These are phyloP conservation scores for Aspergillus glaucus DNA, from an alignment of 2,329 filamentous ascomycete species.

Conservation along the genomic window DNA sequence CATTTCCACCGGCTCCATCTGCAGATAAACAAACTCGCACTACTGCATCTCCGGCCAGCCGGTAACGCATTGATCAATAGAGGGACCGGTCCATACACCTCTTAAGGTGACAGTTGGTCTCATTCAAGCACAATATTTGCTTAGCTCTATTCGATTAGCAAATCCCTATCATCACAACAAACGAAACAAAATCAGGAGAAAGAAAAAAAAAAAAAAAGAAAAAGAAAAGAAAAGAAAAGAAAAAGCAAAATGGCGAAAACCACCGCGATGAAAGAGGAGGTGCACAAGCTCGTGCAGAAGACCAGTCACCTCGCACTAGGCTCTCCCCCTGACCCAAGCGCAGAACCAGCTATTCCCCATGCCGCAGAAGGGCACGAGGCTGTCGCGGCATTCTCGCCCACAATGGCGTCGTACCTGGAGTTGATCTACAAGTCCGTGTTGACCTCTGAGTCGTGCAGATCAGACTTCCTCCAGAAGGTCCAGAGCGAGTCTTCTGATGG, in stretches of 20 bases:
- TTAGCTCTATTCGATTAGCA: background rate
- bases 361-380: background rate
- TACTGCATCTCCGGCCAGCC: background rate
- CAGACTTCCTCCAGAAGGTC: constrained; percentile 19
- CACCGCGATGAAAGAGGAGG: background rate
- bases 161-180: background rate
- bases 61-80: background rate
- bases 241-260: background rate
- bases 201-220: background rate
- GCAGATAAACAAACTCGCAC: background rate
- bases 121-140: background rate
- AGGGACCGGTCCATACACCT: background rate
- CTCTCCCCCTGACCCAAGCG: constrained; percentile 1
- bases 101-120: background rate
- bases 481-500: constrained; percentile 4
- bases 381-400: constrained; percentile 23
- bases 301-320: constrained; percentile 8
- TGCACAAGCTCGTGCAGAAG: background rate
- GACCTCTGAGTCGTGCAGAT: constrained; percentile 7
- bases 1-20: background rate
- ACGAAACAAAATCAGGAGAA: background rate
- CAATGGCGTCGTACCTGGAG: constrained; percentile 28
- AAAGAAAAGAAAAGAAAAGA: background rate
- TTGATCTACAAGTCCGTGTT: constrained; percentile 28
- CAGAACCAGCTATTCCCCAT: background rate